Conservation (phyloP, 106 monocot species). For the Allium cepa region DNA sequence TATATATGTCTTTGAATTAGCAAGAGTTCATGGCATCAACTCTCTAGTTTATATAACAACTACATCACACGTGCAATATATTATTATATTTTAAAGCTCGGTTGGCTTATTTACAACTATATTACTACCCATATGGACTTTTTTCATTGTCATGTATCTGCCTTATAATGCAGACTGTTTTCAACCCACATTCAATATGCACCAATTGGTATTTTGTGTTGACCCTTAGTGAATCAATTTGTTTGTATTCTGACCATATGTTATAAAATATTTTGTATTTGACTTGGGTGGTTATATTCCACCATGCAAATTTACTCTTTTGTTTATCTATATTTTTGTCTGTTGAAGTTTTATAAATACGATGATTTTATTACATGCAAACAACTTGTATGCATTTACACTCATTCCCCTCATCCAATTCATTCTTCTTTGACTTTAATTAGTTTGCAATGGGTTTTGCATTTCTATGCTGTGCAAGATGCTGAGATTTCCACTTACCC, state of each 20-base stretch:
- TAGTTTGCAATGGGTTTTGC: not conserved
- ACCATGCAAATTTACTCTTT: not conserved
- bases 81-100: not conserved
- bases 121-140: not conserved
- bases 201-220: not conserved
- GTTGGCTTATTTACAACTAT: not conserved
- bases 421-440: not conserved
- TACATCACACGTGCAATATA: not conserved
- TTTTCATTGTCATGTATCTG: not conserved
- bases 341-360: not conserved
- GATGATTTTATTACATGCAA: not conserved
- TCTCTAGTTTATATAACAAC: slow-evolving; percentile 14
- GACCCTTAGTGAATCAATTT: not conserved
- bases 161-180: not conserved
- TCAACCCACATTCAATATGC: not conserved
- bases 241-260: too few species aligned
- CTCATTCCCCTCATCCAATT: slow-evolving; percentile 1
- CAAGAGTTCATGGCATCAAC: slow-evolving; percentile 4
- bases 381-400: not conserved
- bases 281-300: not conserved
- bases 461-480: not conserved
- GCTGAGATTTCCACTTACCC: too few species aligned
- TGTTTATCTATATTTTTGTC: too few species aligned
- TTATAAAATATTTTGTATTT: too few species aligned
- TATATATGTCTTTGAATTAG: slow-evolving; percentile 4